These are phyloP conservation scores for Pythium apleroticum DNA, from an alignment of 352 stramenopile species.

Conservation along the genomic window DNA sequence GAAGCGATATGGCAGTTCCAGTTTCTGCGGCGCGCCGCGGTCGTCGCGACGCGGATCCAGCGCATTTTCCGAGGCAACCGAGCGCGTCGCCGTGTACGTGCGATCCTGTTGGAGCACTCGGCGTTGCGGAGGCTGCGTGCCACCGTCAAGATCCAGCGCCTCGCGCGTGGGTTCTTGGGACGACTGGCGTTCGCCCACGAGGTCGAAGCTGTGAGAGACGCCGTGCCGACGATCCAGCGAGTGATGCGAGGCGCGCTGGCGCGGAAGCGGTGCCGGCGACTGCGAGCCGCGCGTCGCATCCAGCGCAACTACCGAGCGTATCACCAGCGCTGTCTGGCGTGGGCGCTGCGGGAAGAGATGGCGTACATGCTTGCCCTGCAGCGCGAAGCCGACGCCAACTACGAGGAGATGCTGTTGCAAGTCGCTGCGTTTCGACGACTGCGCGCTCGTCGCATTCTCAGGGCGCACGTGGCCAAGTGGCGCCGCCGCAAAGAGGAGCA, in stretches of 20 bases:
- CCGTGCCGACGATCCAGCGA: conserved; percentile 58
- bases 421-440: conserved; percentile 48
- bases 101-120: conserved; percentile 37
- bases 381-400: conserved; percentile 43
- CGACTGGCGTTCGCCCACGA: conserved; percentile 40
- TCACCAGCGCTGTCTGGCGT: conserved; percentile 49
- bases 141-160: conserved; percentile 40
- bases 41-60: conserved; percentile 64
- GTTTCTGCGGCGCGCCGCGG: conserved; percentile 44
- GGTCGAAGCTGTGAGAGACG: conserved; percentile 31
- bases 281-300: conserved; percentile 41
- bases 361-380: conserved; percentile 50
- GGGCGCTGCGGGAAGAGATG: conserved; percentile 57
- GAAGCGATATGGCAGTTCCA: conserved; percentile 61
- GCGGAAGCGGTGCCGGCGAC: conserved; percentile 32
- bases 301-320: conserved; percentile 64
- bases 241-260: conserved; percentile 48
- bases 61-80: conserved; percentile 68
- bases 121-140: conserved; percentile 24
- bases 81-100: conserved; percentile 41
- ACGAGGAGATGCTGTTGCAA: conserved; percentile 42
- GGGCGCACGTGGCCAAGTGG: conserved; percentile 44
- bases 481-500: conserved; percentile 33
- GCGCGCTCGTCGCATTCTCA: conserved; percentile 50
- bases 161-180: conserved; percentile 58